Evolutionary conservation across 225 moss, liverwort and hornwort genomes (phyloP), one percentile per base, ranked within the genome.

Genomic region (Lunularia cruciata): DNA sequence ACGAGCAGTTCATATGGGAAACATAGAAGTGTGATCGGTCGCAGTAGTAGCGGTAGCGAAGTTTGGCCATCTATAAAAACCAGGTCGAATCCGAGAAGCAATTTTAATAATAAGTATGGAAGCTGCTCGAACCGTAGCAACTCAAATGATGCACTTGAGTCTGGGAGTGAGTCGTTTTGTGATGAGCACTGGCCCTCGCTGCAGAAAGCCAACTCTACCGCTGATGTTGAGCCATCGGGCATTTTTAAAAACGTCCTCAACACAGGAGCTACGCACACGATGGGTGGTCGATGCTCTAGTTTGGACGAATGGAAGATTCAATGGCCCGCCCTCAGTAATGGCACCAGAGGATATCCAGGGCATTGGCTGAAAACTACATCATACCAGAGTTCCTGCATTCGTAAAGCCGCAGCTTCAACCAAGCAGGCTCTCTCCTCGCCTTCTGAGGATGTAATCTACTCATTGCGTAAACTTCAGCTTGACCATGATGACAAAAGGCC

Each of bases 41-140:
- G n/a, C n/a, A n/a, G n/a, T n/a, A n/a, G n/a, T n/a, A n/a, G n/a
- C n/a, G n/a, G n/a, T n/a, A n/a, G n/a, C n/a, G n/a, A n/a, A n/a
- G n/a, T n/a, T n/a, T n/a, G n/a, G n/a, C n/a, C n/a, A n/a, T n/a
- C n/a, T n/a, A n/a, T n/a, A n/a, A n/a, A n/a, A n/a, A n/a, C n/a
- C n/a, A n/a, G n/a, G n/a, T n/a, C n/a, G n/a, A n/a, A n/a, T n/a
- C n/a, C n/a, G n/a, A n/a, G n/a, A n/a, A n/a, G n/a, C n/a, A n/a
- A n/a, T n/a, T n/a, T n/a, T n/a, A n/a, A n/a, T n/a, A 11, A 23
- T 37, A 45, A 45, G 25, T 64, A 64, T 64, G 63, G 63, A 64
- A 64, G 43, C 45, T 45, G 63, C 40, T 8, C 30, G 43, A 47
- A 26, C 30, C 3, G 42, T 25, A 30, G 63, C 42, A 64, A 13